phyloP scores from a whole-genome alignment of 371 early-diverging fungal species.

The Lichtheimia ramosa region DNA sequence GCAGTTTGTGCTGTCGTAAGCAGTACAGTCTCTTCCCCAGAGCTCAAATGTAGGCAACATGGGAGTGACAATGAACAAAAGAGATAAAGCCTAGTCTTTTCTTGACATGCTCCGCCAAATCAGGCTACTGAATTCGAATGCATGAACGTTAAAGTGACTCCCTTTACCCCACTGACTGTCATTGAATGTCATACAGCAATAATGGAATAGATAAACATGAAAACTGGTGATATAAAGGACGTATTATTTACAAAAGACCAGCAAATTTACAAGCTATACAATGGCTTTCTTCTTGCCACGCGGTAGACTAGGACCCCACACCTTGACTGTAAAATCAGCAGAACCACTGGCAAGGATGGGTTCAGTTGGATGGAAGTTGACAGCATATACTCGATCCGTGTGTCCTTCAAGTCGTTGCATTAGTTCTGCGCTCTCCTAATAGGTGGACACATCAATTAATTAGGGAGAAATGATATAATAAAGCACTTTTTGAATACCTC shows the following conservation, averaged over 20 bases:
- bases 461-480: neutral
- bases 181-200: too few relatives aligned
- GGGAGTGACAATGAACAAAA: neutral
- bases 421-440: slow-evolving; percentile 66
- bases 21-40: neutral
- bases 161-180: too few relatives aligned
- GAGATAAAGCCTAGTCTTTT: too few relatives aligned
- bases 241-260: neutral
- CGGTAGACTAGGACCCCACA: slow-evolving; percentile 68
- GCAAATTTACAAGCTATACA: slow-evolving; percentile 14
- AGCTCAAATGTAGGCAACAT: neutral
- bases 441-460: slow-evolving; percentile 1
- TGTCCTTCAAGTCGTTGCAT: slow-evolving; percentile 85
- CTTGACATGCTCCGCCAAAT: too few relatives aligned
- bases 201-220: too few relatives aligned
- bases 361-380: slow-evolving; percentile 82
- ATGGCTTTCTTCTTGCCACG: slow-evolving; percentile 51
- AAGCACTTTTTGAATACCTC: slow-evolving; percentile 36
- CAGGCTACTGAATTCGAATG: too few relatives aligned
- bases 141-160: too few relatives aligned
- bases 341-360: slow-evolving; percentile 80
- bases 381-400: slow-evolving; percentile 83
- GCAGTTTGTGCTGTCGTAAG: slow-evolving; percentile 9
- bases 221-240: neutral
- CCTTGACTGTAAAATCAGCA: slow-evolving; percentile 81